Conservation (phyloP, 73 alveolate species). For the Tetrahymena borealis region DNA sequence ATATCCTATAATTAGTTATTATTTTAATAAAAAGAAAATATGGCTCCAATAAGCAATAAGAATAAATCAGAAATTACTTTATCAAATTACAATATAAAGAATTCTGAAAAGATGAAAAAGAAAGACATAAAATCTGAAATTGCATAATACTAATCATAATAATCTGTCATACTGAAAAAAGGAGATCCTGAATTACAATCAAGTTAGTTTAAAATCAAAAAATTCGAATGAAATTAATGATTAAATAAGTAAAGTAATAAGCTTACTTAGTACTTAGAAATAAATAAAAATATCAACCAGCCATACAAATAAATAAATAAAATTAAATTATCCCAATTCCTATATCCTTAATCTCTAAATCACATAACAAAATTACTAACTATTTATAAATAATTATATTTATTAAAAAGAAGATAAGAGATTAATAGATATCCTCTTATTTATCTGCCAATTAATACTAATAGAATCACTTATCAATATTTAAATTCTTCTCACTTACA, state of each 20-base stretch:
- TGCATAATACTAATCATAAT: not conserved
- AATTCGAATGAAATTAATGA: not conserved
- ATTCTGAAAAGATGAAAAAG: not conserved
- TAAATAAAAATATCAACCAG: not conserved
- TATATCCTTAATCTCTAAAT: no score
- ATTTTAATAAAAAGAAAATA: not conserved
- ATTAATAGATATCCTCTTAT: no score
- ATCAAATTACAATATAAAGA: not conserved
- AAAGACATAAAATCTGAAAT: not conserved
- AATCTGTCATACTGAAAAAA: not conserved
- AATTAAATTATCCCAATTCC: no score
- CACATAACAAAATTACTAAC: no score
- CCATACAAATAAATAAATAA: not conserved
- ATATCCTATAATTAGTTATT: not conserved
- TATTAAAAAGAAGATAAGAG: no score
- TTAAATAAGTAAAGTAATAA: not conserved
- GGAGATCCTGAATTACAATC: not conserved
- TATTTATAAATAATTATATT: no score
- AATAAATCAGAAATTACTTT: not conserved
- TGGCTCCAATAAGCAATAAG: not conserved
- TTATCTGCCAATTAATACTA: no score
- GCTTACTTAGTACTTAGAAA: not conserved
- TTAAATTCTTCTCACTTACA: no score
- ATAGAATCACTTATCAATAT: no score
- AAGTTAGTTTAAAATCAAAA: not conserved